Evolutionary conservation across 306 rosid genomes (phyloP).

Genomic region (Alnus glutinosa): DNA sequence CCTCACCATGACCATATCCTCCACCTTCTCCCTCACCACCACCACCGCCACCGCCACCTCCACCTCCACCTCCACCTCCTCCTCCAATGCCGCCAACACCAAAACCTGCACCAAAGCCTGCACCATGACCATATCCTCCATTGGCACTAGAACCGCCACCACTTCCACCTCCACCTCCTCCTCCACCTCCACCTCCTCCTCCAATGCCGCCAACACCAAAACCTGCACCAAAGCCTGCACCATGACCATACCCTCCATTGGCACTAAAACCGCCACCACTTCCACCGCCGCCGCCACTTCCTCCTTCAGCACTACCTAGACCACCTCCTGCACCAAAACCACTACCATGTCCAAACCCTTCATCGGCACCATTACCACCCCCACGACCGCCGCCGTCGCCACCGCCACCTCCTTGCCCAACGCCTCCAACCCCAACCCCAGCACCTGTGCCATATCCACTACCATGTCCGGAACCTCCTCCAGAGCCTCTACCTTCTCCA

Average conservation of each 20-base stretch:
- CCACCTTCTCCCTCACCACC: constrained; percentile 24
- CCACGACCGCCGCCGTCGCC: constrained; percentile 37
- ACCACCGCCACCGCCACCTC: neutral
- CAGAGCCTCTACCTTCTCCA: neutral
- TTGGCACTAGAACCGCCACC: constrained; percentile 1
- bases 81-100: constrained; percentile 22
- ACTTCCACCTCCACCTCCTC: constrained; percentile 23
- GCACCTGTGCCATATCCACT: constrained; percentile 47
- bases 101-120: constrained; percentile 38
- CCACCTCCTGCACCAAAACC: constrained; percentile 38
- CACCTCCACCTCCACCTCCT: neutral
- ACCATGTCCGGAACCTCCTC: constrained; percentile 52
- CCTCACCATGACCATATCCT: constrained; percentile 33
- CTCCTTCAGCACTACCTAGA: neutral
- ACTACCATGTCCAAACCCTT: constrained; percentile 44
- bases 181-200: constrained; percentile 8
- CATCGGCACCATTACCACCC: constrained; percentile 19
- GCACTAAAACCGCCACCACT: constrained; percentile 9
- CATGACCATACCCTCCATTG: constrained; percentile 37
- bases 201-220: constrained; percentile 24
- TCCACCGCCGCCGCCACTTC: constrained; percentile 25
- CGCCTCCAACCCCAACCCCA: constrained; percentile 23
- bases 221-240: constrained; percentile 44
- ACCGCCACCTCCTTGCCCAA: constrained; percentile 11
- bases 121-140: constrained; percentile 41